Evolutionary conservation across 2,329 filamentous ascomycete genomes (phyloP).

Genomic region (Aspergillus quadrilineatus): DNA sequence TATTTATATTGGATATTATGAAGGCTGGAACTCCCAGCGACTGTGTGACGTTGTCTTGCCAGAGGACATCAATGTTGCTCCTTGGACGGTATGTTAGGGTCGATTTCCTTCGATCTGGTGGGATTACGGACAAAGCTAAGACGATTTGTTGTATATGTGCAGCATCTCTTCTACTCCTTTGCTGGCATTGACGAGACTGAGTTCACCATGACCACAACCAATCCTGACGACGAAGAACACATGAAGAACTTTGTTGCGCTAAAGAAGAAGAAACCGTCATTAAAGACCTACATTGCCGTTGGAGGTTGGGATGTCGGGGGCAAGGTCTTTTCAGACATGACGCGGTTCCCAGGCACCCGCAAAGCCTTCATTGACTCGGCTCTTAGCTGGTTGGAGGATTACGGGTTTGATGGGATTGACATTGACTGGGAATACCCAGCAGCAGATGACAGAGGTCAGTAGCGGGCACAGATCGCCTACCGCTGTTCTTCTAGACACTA

Average conservation of each 20-base stretch:
- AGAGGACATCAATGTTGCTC: conserved; percentile 6
- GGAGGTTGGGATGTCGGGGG: conserved; percentile 20
- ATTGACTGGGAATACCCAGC: conserved; percentile 23
- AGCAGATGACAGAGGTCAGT: conserved; percentile 5
- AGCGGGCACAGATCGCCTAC: no score
- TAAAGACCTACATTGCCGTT: conserved; percentile 20
- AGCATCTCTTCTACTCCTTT: conserved; percentile 17
- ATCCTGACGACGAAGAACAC: conserved; percentile 5
- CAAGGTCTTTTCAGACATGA: conserved; percentile 18
- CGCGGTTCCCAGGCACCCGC: conserved; percentile 7
- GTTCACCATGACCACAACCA: conserved; percentile 6
- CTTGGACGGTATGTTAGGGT: neutral
- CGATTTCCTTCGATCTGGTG: no score
- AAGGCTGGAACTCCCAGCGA: conserved; percentile 13
- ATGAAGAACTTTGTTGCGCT: conserved; percentile 4
- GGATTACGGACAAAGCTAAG: no score
- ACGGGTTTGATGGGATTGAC: conserved; percentile 25
- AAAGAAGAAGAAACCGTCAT: conserved; percentile 16
- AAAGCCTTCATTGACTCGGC: conserved; percentile 16
- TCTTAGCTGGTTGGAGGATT: conserved; percentile 11
- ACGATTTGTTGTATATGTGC: neutral
- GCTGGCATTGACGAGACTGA: neutral
- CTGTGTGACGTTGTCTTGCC: conserved; percentile 12
- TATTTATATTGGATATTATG: conserved; percentile 19
- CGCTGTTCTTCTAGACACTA: neutral